phyloP scores from a whole-genome alignment of 2,329 filamentous ascomycete species.

The Drechslerella coelobrocha region DNA sequence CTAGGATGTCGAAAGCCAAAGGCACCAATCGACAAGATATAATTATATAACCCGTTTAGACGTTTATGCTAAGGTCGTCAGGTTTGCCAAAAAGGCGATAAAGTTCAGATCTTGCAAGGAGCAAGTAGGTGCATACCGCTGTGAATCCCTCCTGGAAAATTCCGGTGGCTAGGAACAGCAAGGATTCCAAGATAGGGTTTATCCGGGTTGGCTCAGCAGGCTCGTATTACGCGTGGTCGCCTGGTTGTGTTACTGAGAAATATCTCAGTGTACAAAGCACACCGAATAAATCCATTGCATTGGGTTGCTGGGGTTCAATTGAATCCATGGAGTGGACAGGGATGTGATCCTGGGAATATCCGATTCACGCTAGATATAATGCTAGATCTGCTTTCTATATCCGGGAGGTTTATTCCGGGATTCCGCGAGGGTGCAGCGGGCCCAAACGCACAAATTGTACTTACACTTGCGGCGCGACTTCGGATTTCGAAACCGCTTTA shows the following conservation, averaged over 20 bases:
- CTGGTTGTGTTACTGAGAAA: too few species aligned
- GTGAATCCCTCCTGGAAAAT: slow-evolving; percentile 5
- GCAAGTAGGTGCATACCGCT: too few species aligned
- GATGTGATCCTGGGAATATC: too few species aligned
- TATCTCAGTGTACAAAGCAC: too few species aligned
- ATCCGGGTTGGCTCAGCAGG: too few species aligned
- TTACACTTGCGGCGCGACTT: too few species aligned
- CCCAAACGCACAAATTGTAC: slow-evolving; percentile 6
- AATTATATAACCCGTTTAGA: slow-evolving; percentile 42
- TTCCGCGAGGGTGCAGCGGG: not conserved
- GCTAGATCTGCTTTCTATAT: slow-evolving; percentile 25
- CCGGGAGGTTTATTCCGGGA: not conserved
- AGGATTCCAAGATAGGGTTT: slow-evolving; percentile 18
- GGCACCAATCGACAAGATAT: too few species aligned
- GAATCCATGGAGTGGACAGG: too few species aligned
- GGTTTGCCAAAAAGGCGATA: slow-evolving; percentile 16
- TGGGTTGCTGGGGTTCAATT: too few species aligned
- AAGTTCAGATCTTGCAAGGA: slow-evolving; percentile 15
- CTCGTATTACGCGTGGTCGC: too few species aligned
- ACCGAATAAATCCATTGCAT: too few species aligned
- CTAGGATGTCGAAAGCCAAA: not conserved
- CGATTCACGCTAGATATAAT: not conserved
- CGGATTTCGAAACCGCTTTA: slow-evolving; percentile 25
- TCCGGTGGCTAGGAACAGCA: slow-evolving; percentile 21
- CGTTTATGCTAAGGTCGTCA: slow-evolving; percentile 41